phyloP scores from a whole-genome alignment of 2,329 filamentous ascomycete genomes.

The Simplicillium sp. region DNA sequence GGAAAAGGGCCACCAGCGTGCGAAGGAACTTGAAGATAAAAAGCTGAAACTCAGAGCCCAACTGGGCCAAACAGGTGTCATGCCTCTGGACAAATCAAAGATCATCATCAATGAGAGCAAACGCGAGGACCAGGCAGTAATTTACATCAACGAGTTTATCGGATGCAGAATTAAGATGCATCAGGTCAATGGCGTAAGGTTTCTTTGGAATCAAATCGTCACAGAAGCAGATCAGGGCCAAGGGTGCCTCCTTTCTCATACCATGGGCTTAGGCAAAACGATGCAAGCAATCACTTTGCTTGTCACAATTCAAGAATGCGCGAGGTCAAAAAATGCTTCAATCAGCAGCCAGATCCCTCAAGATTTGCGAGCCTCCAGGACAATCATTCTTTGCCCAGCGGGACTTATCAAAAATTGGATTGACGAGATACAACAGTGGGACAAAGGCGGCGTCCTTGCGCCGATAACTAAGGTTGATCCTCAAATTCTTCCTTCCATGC shows the following conservation, averaged over 20 bases:
- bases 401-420: conserved; percentile 73
- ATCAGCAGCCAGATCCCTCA: conserved; percentile 59
- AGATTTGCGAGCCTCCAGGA: conserved; percentile 50
- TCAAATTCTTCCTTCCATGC: conserved; percentile 60
- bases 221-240: conserved; percentile 47
- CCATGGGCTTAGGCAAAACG: conserved; percentile 88
- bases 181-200: conserved; percentile 72
- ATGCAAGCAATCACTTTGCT: conserved; percentile 87
- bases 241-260: conserved; percentile 77
- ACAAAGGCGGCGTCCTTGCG: conserved; percentile 46
- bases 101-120: conserved; percentile 62
- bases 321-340: conserved; percentile 44
- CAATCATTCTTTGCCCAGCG: conserved; percentile 68
- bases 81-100: conserved; percentile 33
- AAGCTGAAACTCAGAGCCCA: conserved; percentile 34
- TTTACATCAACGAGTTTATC: conserved; percentile 57
- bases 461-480: conserved; percentile 60
- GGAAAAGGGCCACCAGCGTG: conserved; percentile 42
- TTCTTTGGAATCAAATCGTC: conserved; percentile 81
- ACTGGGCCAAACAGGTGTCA: conserved; percentile 32
- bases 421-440: conserved; percentile 68
- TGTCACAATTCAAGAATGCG: conserved; percentile 60
- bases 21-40: conserved; percentile 44
- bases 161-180: conserved; percentile 63
- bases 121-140: conserved; percentile 45